Evolutionary conservation across 129 eudicot species (phyloP).

Genomic region (Artemisia argyi): DNA sequence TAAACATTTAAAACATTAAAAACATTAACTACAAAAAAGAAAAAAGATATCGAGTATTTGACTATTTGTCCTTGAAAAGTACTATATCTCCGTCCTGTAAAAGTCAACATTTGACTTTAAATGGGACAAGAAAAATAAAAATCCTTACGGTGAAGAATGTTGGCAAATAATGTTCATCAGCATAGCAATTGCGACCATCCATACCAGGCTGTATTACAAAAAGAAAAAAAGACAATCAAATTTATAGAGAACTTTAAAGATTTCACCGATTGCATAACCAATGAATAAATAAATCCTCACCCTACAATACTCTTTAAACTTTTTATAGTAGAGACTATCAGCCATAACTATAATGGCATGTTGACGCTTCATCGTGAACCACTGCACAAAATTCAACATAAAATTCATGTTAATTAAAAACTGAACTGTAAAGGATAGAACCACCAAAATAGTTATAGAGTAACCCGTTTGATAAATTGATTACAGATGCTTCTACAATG

Average conservation of each 20-base stretch:
- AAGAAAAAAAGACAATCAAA: conserved; percentile 13
- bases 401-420: background rate
- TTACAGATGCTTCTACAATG: background rate
- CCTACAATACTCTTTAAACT: conserved; percentile 73
- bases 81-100: background rate
- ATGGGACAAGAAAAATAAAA: background rate
- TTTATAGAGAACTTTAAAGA: background rate
- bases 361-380: conserved; percentile 91
- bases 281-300: conserved; percentile 31
- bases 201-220: conserved; percentile 68
- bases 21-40: conserved; percentile 1
- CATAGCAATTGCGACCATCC: conserved; percentile 87
- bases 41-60: background rate
- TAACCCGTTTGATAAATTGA: background rate
- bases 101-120: conserved; percentile 5
- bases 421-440: background rate
- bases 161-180: conserved; percentile 93
- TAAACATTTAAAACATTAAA: conserved; percentile 28
- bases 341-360: conserved; percentile 74
- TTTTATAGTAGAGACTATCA: conserved; percentile 67
- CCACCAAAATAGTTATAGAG: background rate
- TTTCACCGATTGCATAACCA: background rate
- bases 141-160: conserved; percentile 72
- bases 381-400: conserved; percentile 41
- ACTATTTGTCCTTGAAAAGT: background rate